Evolutionary conservation across 495 filamentous ascomycete species (phyloP), one percentile per base, ranked within the genome.

Genomic region (Aspergillus asperescens): DNA sequence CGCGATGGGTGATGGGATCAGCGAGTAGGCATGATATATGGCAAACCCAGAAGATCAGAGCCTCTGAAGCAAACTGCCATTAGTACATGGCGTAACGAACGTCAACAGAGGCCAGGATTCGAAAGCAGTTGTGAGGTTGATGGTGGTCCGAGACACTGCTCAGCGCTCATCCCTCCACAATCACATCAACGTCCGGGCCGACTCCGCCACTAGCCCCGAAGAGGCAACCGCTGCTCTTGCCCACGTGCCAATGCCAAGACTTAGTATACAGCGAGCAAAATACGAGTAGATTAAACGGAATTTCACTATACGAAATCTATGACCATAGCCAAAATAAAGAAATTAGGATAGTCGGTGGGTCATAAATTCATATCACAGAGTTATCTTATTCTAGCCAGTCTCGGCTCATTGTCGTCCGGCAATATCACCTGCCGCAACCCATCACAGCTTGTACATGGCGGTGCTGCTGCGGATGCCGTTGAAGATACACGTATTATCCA

Each of bases 401-500:
- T 25, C n/a, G 28, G 34, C 10, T 48, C 20, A 23, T 16, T 19
- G 16, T 22, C 22, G 22, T 35, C 29, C 10, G 9, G 23, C 13
- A 20, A 28, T n/a, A 1, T 24, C 24, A 18, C 13, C 20, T 23
- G 6, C 12, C 41, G n/a, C 4, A 27, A 18, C 18, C 13, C 38
- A 48, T 68, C 57, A 74, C 48, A 74, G 58, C 37, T 60, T 60
- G 42, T 68, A 79, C 56, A 94, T 86, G 63, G 85, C 83, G 49
- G 79, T 86, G 68, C 82, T 84, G 69, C 90, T 94, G 51, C 66
- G 73, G 19, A 95, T 85, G 39, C 93, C 93, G 73, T 97, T 90
- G 64, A 94, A 96, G 48, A 97, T 75, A 65, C 89, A 92, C 8
- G 87, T 92, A 66, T 96, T 93, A 62, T 96, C 90, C 48, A 95